phyloP scores from a whole-genome alignment of 106 monocot genomes.

The Platanthera zijinensis region DNA sequence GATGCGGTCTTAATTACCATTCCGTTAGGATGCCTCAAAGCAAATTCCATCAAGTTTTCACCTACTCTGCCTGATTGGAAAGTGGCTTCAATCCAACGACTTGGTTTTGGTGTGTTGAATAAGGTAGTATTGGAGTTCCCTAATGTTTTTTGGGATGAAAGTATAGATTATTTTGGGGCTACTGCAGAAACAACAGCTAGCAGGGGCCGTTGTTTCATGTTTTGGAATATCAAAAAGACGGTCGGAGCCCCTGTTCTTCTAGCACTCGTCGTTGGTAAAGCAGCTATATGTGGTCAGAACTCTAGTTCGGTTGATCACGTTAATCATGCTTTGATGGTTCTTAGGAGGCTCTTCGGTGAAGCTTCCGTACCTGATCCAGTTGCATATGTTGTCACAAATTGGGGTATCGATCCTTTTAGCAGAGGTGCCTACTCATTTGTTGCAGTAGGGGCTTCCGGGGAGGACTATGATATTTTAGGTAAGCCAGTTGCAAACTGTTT shows the following conservation, averaged over 20 bases:
- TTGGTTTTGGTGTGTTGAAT: constrained; percentile 97
- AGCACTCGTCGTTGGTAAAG: constrained; percentile 91
- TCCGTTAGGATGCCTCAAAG: constrained; percentile 93
- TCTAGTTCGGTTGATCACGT: constrained; percentile 61
- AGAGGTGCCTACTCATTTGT: constrained; percentile 96
- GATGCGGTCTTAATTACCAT: constrained; percentile 92
- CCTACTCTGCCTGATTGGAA: constrained; percentile 91
- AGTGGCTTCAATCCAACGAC: constrained; percentile 58
- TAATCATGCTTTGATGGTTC: constrained; percentile 69
- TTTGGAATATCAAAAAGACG: constrained; percentile 99
- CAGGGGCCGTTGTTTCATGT: constrained; percentile 95
- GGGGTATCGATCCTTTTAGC: constrained; percentile 88
- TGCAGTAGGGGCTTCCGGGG: constrained; percentile 85
- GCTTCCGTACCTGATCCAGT: constrained; percentile 82
- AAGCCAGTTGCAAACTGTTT: constrained; percentile 77
- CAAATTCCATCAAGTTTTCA: constrained; percentile 67
- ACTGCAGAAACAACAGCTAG: constrained; percentile 72
- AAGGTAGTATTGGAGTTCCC: constrained; percentile 92
- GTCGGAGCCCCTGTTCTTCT: constrained; percentile 93
- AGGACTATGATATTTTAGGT: constrained; percentile 91
- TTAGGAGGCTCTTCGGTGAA: constrained; percentile 79
- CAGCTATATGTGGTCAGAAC: constrained; percentile 68
- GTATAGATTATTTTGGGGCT: constrained; percentile 94
- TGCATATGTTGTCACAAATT: constrained; percentile 89
- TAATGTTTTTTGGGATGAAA: constrained; percentile 90